Evolutionary conservation across 208 protist genomes (phyloP).

Genomic region (Trypanosoma lewisi): DNA sequence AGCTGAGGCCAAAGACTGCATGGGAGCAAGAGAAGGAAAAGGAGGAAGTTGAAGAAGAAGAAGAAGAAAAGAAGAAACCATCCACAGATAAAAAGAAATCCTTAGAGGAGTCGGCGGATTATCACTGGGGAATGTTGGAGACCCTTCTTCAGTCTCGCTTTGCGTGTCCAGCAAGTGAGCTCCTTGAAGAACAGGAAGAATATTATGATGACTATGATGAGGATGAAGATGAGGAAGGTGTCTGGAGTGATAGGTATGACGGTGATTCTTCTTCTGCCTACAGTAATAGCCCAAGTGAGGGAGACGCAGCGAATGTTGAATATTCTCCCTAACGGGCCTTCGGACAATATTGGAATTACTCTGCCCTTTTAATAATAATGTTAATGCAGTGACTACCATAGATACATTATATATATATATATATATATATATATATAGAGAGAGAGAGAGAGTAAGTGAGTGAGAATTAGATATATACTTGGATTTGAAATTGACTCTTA

Average conservation of each 20-base stretch:
- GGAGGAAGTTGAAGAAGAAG: neutral
- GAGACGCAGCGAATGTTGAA: neutral
- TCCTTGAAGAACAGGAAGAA: neutral
- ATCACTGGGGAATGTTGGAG: conserved; percentile 75
- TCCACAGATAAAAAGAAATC: neutral
- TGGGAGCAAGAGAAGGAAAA: conserved; percentile 8
- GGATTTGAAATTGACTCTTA: too few species aligned
- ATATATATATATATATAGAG: too few species aligned
- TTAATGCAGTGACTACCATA: neutral
- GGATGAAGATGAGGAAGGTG: conserved; percentile 12
- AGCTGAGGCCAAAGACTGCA: conserved; percentile 26
- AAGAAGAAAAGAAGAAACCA: neutral
- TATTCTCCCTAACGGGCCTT: neutral
- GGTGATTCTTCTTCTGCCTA: neutral
- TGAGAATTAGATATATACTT: too few species aligned
- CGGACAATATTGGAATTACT: neutral
- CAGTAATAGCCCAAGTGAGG: neutral
- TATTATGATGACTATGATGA: conserved; percentile 15
- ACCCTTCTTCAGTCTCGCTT: conserved; percentile 61
- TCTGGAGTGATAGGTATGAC: conserved; percentile 3
- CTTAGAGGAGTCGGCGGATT: conserved; percentile 19
- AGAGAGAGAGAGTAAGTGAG: too few species aligned
- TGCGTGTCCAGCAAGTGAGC: neutral
- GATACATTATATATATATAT: too few species aligned
- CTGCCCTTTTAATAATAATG: neutral